Percentiles rank a stretch among this genome's conserved stretches.
Conservation (phyloP, 805 yeast species). For the Ascoidea tarda region DNA sequence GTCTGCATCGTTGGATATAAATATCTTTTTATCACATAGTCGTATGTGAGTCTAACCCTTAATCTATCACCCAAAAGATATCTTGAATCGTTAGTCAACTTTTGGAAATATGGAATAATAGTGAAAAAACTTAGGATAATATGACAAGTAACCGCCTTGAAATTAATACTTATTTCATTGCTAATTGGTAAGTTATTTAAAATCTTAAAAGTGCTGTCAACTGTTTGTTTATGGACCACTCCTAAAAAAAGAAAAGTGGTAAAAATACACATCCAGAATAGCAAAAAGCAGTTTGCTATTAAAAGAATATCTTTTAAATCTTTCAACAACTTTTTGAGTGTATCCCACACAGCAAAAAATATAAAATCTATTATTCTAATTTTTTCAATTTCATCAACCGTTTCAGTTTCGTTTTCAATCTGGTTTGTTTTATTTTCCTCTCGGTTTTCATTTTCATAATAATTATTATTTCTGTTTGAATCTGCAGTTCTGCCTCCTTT, state of each 20-base stretch:
- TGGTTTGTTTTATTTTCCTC: neutral
- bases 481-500: neutral
- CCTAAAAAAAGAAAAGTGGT: neutral
- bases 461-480: too few species aligned
- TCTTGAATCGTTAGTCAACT: neutral
- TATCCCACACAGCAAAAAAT: too few species aligned
- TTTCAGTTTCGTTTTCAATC: too few species aligned
- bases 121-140: slow-evolving; percentile 1
- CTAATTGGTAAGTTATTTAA: neutral
- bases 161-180: neutral
- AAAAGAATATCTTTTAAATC: too few species aligned
- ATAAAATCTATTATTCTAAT: too few species aligned
- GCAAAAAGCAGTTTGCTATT: neutral
- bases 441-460: neutral
- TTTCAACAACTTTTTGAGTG: too few species aligned
- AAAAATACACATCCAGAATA: neutral
- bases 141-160: neutral
- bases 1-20: neutral
- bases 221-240: neutral
- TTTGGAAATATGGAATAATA: neutral
- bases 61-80: neutral
- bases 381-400: too few species aligned
- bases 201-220: neutral
- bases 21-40: neutral
- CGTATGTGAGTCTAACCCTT: neutral